Conservation (phyloP, 1,139 yeast genomes). For the Scheffersomyces segobiensis region DNA sequence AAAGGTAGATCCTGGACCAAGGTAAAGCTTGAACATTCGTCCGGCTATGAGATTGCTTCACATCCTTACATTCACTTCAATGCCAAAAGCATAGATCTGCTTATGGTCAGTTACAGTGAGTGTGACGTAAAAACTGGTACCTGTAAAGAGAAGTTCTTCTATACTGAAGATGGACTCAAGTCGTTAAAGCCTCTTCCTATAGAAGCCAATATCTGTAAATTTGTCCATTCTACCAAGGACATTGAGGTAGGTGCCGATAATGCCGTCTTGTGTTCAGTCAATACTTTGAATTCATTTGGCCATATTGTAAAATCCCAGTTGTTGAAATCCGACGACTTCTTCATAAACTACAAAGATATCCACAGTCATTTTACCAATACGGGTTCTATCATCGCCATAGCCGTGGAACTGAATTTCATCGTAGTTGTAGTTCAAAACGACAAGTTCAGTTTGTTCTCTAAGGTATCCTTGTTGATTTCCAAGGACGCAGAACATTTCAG, state of each 20-base stretch:
- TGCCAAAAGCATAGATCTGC: slow-evolving; percentile 37
- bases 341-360: slow-evolving; percentile 28
- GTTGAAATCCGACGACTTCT: slow-evolving; percentile 55
- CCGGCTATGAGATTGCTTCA: slow-evolving; percentile 9
- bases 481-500: slow-evolving; percentile 55
- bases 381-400: slow-evolving; percentile 47
- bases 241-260: slow-evolving; percentile 39
- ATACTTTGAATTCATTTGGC: slow-evolving; percentile 44
- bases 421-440: slow-evolving; percentile 54
- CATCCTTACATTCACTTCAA: slow-evolving; percentile 35
- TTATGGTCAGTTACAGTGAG: slow-evolving; percentile 37
- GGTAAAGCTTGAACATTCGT: slow-evolving; percentile 28
- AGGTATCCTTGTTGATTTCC: slow-evolving; percentile 54
- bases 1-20: slow-evolving; percentile 58
- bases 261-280: slow-evolving; percentile 51
- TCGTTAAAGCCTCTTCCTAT: slow-evolving; percentile 38
- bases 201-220: slow-evolving; percentile 47
- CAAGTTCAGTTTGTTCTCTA: slow-evolving; percentile 41
- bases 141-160: slow-evolving; percentile 43
- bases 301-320: slow-evolving; percentile 44
- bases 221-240: slow-evolving; percentile 45
- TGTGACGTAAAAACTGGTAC: slow-evolving; percentile 29
- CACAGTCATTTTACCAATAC: slow-evolving; percentile 26
- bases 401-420: slow-evolving; percentile 52
- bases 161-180: slow-evolving; percentile 56